Evolutionary conservation across 441 rosid species (phyloP).

Genomic region (Erodium texanum): DNA sequence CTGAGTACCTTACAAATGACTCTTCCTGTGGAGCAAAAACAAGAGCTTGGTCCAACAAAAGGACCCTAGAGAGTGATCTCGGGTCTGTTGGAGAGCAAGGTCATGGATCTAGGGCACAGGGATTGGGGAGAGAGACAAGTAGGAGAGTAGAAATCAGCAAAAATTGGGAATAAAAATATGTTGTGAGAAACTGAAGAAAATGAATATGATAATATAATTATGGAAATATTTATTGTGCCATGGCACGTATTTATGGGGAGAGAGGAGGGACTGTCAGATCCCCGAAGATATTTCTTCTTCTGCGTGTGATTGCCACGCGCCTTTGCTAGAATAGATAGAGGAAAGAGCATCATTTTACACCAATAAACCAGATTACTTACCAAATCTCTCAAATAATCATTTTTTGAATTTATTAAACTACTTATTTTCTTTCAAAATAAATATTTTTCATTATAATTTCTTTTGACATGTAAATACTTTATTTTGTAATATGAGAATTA

Average conservation of each 20-base stretch:
- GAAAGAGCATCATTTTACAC: no score
- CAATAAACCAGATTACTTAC: no score
- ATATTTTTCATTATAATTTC: no score
- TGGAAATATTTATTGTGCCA: neutral
- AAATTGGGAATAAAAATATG: neutral
- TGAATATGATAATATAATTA: neutral
- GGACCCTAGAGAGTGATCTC: neutral
- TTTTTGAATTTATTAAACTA: no score
- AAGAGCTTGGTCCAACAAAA: neutral
- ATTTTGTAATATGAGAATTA: no score
- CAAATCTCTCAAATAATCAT: no score
- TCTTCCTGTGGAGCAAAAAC: neutral
- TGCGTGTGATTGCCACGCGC: neutral
- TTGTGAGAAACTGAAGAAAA: no score
- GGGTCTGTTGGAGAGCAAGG: neutral
- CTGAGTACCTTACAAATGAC: neutral
- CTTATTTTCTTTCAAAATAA: no score
- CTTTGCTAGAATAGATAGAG: neutral
- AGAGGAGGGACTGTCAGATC: neutral
- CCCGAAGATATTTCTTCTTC: neutral
- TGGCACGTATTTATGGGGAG: neutral
- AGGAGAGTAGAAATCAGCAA: neutral
- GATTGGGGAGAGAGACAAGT: conserved; percentile 1
- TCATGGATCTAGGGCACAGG: neutral
- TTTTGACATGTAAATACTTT: no score